Conservation (phyloP, 192 early-diverging fungal genomes). For the Irineochytrium annulatum region DNA sequence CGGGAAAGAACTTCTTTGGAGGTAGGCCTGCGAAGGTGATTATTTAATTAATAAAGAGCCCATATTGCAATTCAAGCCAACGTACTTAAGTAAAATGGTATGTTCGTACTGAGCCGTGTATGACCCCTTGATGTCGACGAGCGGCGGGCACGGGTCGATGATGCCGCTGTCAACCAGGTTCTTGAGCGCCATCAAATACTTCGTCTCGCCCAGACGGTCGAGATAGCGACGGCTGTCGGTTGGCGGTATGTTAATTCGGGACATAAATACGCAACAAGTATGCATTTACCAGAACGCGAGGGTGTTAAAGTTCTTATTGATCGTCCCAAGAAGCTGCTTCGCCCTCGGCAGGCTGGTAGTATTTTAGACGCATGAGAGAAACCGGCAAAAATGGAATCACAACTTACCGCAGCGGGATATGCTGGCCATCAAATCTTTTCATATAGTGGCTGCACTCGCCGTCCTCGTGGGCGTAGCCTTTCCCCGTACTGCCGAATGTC, state of each 20-base stretch:
- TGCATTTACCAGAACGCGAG: slow-evolving; percentile 76
- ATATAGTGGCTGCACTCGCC: slow-evolving; percentile 91
- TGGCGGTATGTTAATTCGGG: background rate
- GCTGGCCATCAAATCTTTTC: slow-evolving; percentile 52
- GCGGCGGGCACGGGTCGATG: slow-evolving; percentile 83
- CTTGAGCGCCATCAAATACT: slow-evolving; percentile 82
- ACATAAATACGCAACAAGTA: slow-evolving; percentile 13
- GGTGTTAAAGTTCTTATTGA: slow-evolving; percentile 89
- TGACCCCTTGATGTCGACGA: slow-evolving; percentile 76
- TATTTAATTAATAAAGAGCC: slow-evolving; percentile 1
- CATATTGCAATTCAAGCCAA: background rate
- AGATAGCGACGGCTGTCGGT: slow-evolving; percentile 77
- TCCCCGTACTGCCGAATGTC: slow-evolving; percentile 95
- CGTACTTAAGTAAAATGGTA: slow-evolving; percentile 85
- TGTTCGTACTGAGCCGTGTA: slow-evolving; percentile 98
- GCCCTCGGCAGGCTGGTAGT: slow-evolving; percentile 61
- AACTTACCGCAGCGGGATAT: slow-evolving; percentile 69
- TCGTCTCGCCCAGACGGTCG: slow-evolving; percentile 87
- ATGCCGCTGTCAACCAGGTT: slow-evolving; percentile 79
- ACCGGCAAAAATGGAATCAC: background rate
- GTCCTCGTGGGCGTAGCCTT: slow-evolving; percentile 83
- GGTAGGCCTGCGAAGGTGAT: slow-evolving; percentile 24
- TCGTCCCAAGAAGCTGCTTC: slow-evolving; percentile 70
- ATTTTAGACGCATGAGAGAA: background rate
- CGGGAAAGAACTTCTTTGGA: slow-evolving; percentile 76